A percentile compares a stretch with the other conserved stretches of the same genome.
Conservation (phyloP, 148 eudicot species). For the Chenopodium quinoa region DNA sequence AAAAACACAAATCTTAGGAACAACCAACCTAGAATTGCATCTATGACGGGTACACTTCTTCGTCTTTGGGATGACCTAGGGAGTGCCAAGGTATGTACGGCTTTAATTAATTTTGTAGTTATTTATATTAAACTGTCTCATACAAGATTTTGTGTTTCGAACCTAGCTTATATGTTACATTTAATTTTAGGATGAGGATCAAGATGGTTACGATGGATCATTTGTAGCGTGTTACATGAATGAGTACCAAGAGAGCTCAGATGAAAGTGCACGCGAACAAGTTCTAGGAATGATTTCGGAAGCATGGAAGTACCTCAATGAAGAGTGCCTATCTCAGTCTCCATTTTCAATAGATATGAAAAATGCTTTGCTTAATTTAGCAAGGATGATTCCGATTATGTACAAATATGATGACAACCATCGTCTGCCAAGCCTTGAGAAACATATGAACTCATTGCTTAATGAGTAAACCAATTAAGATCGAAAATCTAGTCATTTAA, state of each 20-base stretch:
- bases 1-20: conserved; percentile 15
- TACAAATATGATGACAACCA: conserved; percentile 28
- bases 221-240: conserved; percentile 33
- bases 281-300: conserved; percentile 34
- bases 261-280: conserved; percentile 22
- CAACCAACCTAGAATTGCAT: conserved; percentile 26
- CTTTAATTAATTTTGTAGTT: too few relatives aligned
- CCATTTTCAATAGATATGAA: conserved; percentile 29
- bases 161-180: not conserved
- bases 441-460: conserved; percentile 29
- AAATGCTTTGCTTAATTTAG: conserved; percentile 30
- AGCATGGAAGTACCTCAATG: conserved; percentile 41
- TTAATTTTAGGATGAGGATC: conserved; percentile 37
- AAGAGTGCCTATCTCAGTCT: conserved; percentile 20
- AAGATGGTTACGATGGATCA: conserved; percentile 44
- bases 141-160: too few relatives aligned
- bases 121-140: too few relatives aligned
- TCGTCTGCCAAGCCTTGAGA: conserved; percentile 26
- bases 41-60: conserved; percentile 48
- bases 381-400: conserved; percentile 44
- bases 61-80: conserved; percentile 76
- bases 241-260: conserved; percentile 23
- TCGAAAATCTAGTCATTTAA: too few relatives aligned
- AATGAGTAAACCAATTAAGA: not conserved
- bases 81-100: conserved; percentile 43